Percentiles rank a stretch among this genome's conserved stretches.
phyloP scores from a whole-genome alignment of 352 stramenopile genomes.

The Globisporangium abappressorium region DNA sequence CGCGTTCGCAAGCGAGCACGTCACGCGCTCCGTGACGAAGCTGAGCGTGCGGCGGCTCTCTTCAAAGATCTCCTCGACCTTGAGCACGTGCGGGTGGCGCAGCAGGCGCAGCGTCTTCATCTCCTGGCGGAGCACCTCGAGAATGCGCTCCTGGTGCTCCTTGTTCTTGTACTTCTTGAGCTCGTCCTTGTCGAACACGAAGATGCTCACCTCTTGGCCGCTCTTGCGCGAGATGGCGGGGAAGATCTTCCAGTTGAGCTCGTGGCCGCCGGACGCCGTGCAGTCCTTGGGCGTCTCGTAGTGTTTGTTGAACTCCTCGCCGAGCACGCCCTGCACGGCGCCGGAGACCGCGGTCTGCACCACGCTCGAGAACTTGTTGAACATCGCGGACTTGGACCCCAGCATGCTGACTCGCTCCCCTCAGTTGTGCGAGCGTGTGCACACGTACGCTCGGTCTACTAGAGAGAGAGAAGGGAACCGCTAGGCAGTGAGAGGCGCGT shows the following conservation, averaged over 20 bases:
- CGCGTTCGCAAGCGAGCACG: constrained; percentile 88
- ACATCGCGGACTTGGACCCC: constrained; percentile 38
- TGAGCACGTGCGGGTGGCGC: constrained; percentile 87
- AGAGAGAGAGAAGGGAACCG: neutral
- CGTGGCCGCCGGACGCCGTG: constrained; percentile 79
- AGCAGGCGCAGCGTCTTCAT: constrained; percentile 86
- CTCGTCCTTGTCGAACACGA: constrained; percentile 87
- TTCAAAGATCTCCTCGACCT: constrained; percentile 90
- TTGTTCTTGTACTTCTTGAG: constrained; percentile 83
- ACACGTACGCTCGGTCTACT: neutral
- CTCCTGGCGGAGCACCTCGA: constrained; percentile 86
- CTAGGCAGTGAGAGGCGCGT: neutral
- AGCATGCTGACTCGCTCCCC: neutral
- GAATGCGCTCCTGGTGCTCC: constrained; percentile 79
- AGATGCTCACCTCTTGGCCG: constrained; percentile 75
- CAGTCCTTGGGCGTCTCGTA: constrained; percentile 87
- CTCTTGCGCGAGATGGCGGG: constrained; percentile 79
- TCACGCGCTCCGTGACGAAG: constrained; percentile 90
- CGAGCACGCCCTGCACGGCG: constrained; percentile 50
- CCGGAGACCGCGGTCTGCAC: constrained; percentile 58
- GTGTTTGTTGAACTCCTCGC: constrained; percentile 82
- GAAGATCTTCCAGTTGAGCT: constrained; percentile 84
- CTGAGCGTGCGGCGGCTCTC: constrained; percentile 81
- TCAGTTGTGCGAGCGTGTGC: neutral
- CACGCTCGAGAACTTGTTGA: constrained; percentile 77